Percentiles rank a stretch among this genome's conserved stretches.
These are phyloP conservation scores for Pelargonium australe DNA, from an alignment of 441 rosid genomes.

Conservation along the genomic window DNA sequence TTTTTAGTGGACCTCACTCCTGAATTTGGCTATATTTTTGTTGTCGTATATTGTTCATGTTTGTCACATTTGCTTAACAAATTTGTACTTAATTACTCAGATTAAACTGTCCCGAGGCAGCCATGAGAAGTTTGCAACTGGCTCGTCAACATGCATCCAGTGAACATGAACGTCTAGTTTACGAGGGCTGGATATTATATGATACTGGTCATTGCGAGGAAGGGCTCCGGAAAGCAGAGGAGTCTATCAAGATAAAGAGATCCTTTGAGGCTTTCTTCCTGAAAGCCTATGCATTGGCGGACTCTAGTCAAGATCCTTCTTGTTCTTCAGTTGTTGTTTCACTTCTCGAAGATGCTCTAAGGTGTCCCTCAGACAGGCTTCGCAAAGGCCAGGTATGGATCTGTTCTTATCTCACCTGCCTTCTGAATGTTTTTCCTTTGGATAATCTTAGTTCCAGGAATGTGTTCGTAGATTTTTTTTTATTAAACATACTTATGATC, in stretches of 20 bases:
- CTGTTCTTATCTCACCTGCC: slow-evolving; percentile 2
- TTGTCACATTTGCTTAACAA: too few species aligned
- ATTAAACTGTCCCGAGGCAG: slow-evolving; percentile 94
- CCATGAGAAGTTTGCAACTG: slow-evolving; percentile 89
- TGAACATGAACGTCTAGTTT: slow-evolving; percentile 83
- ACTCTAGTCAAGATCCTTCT: slow-evolving; percentile 81
- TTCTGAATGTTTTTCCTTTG: neutral
- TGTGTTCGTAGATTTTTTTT: too few species aligned
- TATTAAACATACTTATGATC: too few species aligned
- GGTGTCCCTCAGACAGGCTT: slow-evolving; percentile 92
- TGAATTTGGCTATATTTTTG: neutral
- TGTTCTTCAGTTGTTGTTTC: slow-evolving; percentile 73
- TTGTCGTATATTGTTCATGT: too few species aligned
- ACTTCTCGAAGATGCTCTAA: slow-evolving; percentile 83
- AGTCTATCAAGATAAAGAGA: slow-evolving; percentile 68
- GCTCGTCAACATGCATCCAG: slow-evolving; percentile 82
- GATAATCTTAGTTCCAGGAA: neutral
- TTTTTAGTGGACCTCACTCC: neutral
- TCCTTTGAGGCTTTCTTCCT: slow-evolving; percentile 95
- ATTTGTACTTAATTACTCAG: slow-evolving; percentile 28
- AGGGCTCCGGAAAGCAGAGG: slow-evolving; percentile 85
- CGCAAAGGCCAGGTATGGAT: slow-evolving; percentile 90
- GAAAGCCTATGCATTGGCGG: slow-evolving; percentile 97
- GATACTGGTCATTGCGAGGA: slow-evolving; percentile 92
- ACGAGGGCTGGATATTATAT: slow-evolving; percentile 97